Evolutionary conservation across 164 flowering plant genomes (phyloP).

Genomic region (Sedum album): DNA sequence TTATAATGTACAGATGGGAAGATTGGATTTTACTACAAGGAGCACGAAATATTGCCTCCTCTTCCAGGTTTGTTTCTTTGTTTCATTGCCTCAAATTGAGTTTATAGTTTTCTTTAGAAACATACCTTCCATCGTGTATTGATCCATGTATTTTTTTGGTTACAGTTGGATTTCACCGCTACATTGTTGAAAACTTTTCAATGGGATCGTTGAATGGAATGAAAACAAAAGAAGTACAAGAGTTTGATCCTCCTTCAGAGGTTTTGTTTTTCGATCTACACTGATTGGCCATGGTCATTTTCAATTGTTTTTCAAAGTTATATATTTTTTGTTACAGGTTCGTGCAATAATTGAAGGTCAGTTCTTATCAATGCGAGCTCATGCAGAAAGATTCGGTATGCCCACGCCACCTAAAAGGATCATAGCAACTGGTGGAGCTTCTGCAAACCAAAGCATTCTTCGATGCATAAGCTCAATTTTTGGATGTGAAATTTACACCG

Average conservation of each 20-base stretch:
- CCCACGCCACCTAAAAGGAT: slow-evolving; percentile 80
- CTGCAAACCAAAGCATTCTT: slow-evolving; percentile 67
- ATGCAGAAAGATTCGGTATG: slow-evolving; percentile 89
- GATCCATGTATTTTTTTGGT: not conserved
- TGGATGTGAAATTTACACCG: slow-evolving; percentile 77
- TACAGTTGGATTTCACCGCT: slow-evolving; percentile 85
- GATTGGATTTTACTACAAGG: slow-evolving; percentile 90
- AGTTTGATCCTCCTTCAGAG: slow-evolving; percentile 92
- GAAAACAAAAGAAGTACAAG: slow-evolving; percentile 50
- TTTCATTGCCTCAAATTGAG: not conserved
- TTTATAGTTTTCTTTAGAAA: not conserved
- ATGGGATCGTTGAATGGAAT: slow-evolving; percentile 34
- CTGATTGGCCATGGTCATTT: not conserved
- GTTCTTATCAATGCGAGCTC: slow-evolving; percentile 84
- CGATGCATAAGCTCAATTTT: slow-evolving; percentile 59
- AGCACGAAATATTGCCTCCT: slow-evolving; percentile 96
- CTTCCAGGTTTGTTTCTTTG: slow-evolving; percentile 56
- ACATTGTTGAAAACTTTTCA: slow-evolving; percentile 44
- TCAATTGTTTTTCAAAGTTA: not conserved
- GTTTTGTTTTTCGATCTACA: slow-evolving; percentile 19
- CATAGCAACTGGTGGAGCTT: slow-evolving; percentile 96
- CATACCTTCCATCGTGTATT: not conserved
- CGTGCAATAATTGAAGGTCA: slow-evolving; percentile 87
- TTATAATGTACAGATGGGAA: slow-evolving; percentile 51
- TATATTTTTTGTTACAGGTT: slow-evolving; percentile 54